These are phyloP conservation scores for Alternaria brassicae DNA, from an alignment of 2,329 filamentous ascomycete species.

Conservation along the genomic window DNA sequence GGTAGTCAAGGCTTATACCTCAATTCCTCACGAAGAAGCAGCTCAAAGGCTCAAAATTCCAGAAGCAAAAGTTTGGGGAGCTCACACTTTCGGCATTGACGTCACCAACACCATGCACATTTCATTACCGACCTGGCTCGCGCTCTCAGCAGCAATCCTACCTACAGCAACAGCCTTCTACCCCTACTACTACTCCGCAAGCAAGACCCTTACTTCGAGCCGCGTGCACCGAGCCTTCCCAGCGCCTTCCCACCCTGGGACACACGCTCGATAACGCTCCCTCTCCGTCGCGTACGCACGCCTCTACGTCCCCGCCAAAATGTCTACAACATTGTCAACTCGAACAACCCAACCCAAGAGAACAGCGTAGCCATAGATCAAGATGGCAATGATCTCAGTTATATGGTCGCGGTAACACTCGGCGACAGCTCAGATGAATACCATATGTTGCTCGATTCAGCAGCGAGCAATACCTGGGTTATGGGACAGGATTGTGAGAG, in stretches of 20 bases:
- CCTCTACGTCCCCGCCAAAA: slow-evolving; percentile 55
- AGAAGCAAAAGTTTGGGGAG: not conserved
- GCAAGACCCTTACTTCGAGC: slow-evolving; percentile 8
- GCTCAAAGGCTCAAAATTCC: not conserved
- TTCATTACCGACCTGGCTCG: slow-evolving; percentile 29
- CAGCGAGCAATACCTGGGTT: slow-evolving; percentile 77
- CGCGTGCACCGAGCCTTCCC: slow-evolving; percentile 13
- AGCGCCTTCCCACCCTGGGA: not conserved
- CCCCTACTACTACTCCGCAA: slow-evolving; percentile 36
- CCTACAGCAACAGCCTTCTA: slow-evolving; percentile 46
- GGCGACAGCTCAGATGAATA: slow-evolving; percentile 60
- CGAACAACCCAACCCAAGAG: slow-evolving; percentile 40
- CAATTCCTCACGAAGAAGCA: not conserved
- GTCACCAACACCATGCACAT: slow-evolving; percentile 32
- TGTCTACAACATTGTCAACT: slow-evolving; percentile 53
- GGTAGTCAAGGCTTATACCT: not conserved
- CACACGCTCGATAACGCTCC: slow-evolving; percentile 30
- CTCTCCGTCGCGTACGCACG: slow-evolving; percentile 40
- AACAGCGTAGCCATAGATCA: slow-evolving; percentile 61
- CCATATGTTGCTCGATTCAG: slow-evolving; percentile 63
- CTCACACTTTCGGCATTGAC: not conserved
- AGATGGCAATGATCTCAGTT: slow-evolving; percentile 62
- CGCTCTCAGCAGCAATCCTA: slow-evolving; percentile 33
- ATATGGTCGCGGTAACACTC: slow-evolving; percentile 60
- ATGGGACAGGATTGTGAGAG: slow-evolving; percentile 75